Evolutionary conservation across 2,329 filamentous ascomycete genomes (phyloP), one percentile per base, ranked within the genome.

Genomic region (Aspergillus caelatus): DNA sequence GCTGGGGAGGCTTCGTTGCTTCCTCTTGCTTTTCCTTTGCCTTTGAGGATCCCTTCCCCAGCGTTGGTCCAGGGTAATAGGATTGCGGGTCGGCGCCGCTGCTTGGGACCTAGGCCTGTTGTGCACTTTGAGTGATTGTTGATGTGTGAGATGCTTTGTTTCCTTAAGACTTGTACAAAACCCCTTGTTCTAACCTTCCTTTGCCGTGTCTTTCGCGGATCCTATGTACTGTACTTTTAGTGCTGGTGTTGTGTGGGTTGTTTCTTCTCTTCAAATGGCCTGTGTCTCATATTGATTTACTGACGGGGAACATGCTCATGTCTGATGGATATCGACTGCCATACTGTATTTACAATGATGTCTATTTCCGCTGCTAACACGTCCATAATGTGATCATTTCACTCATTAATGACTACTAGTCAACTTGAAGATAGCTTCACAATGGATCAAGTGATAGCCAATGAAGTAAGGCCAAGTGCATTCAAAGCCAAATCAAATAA

Each of bases 1-100:
- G 61, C 57, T 21, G 56, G 60, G 2, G 56, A 65, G 26, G 53
- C 28, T 48, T 23, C 53, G 3, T 19, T 63, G 3, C 59, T 41
- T 48, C 34, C 48, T 19, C 19, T 62, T 19, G 14, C 48, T 52
- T 30, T 52, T 12, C 48, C 23, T 36, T 11, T 54, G 14, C 52
- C 21, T 36, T n/a, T 36, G 5, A 14, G 19, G 6, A 36, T 54
- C 14, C 52, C 32, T 54, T 54, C 26, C 4, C 32, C n/a, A 4
- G 6, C n/a, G n/a, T 16, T 10, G n/a, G 34, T 5, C 19, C 19
- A 34, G 52, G 48, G 14, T 5, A 14, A 6, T 3, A 14, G 45
- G 14, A 12, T 2, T 16, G 23, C 4, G 8, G 23, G 48, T 5
- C 16, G n/a, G 12, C 48, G 48, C n/a, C 48, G 48, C 4, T 52